Percentiles rank a stretch among this genome's conserved stretches.
Evolutionary conservation across 78 protist genomes (phyloP).

Genomic region (Cavenderia fasciculata): DNA sequence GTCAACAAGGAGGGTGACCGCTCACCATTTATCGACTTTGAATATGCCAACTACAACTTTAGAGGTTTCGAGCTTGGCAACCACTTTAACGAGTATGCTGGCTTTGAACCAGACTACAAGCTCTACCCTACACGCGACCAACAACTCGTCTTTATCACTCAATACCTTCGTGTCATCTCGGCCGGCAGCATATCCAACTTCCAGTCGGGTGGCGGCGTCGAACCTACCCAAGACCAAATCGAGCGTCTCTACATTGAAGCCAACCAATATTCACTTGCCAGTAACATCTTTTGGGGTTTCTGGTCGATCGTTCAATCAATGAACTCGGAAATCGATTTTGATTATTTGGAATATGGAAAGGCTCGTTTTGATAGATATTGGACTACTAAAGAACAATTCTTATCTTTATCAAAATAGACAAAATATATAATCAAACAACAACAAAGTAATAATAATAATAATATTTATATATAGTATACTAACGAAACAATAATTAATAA

Average conservation of each 20-base stretch:
- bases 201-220: neutral
- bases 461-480: neutral
- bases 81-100: constrained; percentile 82
- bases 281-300: constrained; percentile 82
- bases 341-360: constrained; percentile 77
- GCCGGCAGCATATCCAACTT: too few species aligned
- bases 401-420: neutral
- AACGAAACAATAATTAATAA: too few species aligned
- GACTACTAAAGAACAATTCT: constrained; percentile 58
- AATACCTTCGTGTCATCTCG: constrained; percentile 35
- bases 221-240: constrained; percentile 61
- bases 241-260: constrained; percentile 50
- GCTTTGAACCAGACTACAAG: constrained; percentile 75
- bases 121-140: constrained; percentile 46
- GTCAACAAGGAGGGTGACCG: constrained; percentile 15
- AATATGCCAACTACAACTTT: constrained; percentile 78
- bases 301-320: constrained; percentile 83
- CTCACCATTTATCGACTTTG: constrained; percentile 81
- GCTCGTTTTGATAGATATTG: constrained; percentile 73
- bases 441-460: constrained; percentile 14
- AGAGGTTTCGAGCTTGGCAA: constrained; percentile 80
- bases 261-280: constrained; percentile 63
- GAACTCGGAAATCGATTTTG: constrained; percentile 82
- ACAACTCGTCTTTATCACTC: constrained; percentile 42
- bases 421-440: too few species aligned